These are phyloP conservation scores for Chrysopogon serrulatus DNA, from an alignment of 176 grass and related monocot genomes.

Conservation along the genomic window DNA sequence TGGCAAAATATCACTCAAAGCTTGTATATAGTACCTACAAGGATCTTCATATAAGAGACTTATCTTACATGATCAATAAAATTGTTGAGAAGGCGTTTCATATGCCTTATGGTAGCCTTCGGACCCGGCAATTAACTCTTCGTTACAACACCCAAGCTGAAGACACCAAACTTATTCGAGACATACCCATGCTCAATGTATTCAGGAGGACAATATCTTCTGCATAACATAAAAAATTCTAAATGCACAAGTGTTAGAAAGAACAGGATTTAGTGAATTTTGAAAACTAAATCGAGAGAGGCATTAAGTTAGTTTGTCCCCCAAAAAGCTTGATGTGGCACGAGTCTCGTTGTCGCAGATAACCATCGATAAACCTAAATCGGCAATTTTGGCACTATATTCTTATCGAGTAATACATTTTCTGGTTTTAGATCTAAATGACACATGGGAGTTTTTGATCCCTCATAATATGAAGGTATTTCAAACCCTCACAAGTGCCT, in stretches of 20 bases:
- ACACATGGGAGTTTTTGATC: neutral
- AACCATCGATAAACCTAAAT: neutral
- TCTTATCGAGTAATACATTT: neutral
- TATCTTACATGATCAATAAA: neutral
- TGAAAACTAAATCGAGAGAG: no score
- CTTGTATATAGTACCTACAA: no score
- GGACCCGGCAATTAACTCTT: neutral
- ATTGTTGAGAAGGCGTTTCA: neutral
- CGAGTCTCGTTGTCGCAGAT: neutral
- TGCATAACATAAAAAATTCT: no score
- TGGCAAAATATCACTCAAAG: neutral
- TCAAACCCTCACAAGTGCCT: neutral
- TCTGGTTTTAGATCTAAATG: neutral
- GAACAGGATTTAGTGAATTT: no score
- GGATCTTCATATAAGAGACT: neutral
- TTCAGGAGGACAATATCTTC: no score
- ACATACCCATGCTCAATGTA: neutral
- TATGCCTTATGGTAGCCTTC: no score
- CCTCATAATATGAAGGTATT: neutral
- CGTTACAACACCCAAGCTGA: neutral
- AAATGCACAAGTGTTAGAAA: no score
- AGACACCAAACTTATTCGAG: neutral
- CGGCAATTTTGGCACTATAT: neutral
- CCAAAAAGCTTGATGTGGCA: neutral
- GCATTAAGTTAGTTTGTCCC: no score